Evolutionary conservation across 2,329 filamentous ascomycete species (phyloP).

Genomic region (Fusarium clavum): DNA sequence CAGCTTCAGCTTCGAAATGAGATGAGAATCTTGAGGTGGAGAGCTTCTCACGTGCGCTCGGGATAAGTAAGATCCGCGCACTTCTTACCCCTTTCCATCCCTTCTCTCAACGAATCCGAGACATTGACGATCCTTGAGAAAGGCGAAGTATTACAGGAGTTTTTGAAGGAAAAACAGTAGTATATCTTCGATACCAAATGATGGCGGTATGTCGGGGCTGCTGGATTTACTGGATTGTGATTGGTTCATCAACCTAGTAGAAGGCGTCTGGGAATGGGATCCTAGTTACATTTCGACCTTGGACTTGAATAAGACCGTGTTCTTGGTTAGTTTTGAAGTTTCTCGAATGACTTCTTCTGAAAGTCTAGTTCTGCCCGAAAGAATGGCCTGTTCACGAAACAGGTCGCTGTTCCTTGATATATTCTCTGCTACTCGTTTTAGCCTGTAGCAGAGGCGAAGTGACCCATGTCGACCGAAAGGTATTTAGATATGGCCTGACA

Average conservation of each 20-base stretch:
- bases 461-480: background rate
- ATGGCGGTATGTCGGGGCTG: too few species aligned
- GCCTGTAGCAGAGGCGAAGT: background rate
- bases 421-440: too few species aligned
- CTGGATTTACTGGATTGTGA: background rate
- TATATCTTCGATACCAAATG: too few species aligned
- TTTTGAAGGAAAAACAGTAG: too few species aligned
- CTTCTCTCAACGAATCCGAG: conserved; percentile 1
- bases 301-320: too few species aligned
- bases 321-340: too few species aligned
- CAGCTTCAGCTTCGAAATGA: conserved; percentile 19
- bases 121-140: too few species aligned
- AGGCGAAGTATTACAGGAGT: too few species aligned
- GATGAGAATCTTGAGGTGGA: conserved; percentile 24
- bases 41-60: conserved; percentile 28
- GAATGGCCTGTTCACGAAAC: background rate
- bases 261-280: background rate
- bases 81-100: conserved; percentile 10
- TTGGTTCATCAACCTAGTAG: background rate
- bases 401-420: background rate
- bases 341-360: too few species aligned
- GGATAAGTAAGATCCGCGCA: conserved; percentile 35
- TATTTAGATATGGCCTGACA: background rate
- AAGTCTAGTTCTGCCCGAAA: background rate
- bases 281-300: background rate